These are phyloP conservation scores for Backusella tuberculispora DNA, from an alignment of 192 early-diverging fungal genomes.

Conservation along the genomic window DNA sequence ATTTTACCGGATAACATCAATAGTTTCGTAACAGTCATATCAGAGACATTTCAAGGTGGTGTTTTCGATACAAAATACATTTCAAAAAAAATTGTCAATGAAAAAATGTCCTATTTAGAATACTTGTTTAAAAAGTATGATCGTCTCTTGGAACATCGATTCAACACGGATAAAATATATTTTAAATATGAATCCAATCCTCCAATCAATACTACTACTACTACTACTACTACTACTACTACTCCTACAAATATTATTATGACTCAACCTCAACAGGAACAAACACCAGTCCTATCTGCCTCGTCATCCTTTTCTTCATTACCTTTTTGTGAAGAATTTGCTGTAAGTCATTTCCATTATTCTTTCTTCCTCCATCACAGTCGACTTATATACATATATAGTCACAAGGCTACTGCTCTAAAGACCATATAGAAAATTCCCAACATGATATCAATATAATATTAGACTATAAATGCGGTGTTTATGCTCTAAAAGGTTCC, in stretches of 20 bases:
- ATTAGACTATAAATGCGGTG: conserved; percentile 22
- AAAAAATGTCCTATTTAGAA: conserved; percentile 67
- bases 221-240: not conserved
- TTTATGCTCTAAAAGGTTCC: not conserved
- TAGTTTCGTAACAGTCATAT: conserved; percentile 77
- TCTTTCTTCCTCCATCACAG: conserved; percentile 43
- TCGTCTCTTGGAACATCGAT: conserved; percentile 15
- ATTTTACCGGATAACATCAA: conserved; percentile 70
- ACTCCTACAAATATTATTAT: not conserved
- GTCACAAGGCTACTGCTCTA: conserved; percentile 11
- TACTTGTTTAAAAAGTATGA: conserved; percentile 69
- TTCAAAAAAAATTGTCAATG: conserved; percentile 67
- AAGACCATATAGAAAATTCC: not conserved
- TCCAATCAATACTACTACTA: not conserved
- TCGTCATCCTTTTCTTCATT: conserved; percentile 62
- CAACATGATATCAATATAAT: conserved; percentile 17
- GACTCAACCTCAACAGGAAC: not conserved
- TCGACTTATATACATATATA: conserved; percentile 21
- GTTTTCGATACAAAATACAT: conserved; percentile 95
- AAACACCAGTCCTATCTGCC: not conserved
- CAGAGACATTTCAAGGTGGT: conserved; percentile 84
- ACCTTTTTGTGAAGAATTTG: conserved; percentile 64
- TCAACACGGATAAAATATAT: not conserved
- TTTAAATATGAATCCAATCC: conserved; percentile 1
- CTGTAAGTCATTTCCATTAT: not conserved